These are phyloP conservation scores for Aureobasidium zeae DNA, from an alignment of 2,329 filamentous ascomycete species.

Conservation along the genomic window DNA sequence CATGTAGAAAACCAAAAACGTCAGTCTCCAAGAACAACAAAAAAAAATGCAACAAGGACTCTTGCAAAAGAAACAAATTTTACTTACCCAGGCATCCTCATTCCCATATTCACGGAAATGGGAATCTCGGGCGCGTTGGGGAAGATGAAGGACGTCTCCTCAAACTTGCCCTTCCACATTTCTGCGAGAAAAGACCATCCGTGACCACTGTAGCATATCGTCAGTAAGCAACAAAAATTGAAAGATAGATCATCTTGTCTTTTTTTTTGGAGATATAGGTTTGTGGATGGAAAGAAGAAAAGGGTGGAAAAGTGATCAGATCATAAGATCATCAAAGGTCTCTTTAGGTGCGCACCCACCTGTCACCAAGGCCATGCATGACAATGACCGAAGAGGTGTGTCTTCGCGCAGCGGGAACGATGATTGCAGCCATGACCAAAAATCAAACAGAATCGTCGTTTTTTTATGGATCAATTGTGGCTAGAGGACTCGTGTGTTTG, in stretches of 20 bases:
- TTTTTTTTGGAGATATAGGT: too few species aligned
- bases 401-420: slow-evolving; percentile 68
- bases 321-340: too few species aligned
- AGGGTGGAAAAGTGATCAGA: too few species aligned
- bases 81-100: slow-evolving; percentile 13
- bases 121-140: slow-evolving; percentile 82
- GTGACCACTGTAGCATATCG: too few species aligned
- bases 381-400: slow-evolving; percentile 96
- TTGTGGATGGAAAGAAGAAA: too few species aligned
- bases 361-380: slow-evolving; percentile 84
- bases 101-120: slow-evolving; percentile 51
- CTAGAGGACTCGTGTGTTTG: too few species aligned
- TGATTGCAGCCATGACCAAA: slow-evolving; percentile 40
- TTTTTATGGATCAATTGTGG: slow-evolving; percentile 17
- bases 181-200: slow-evolving; percentile 67
- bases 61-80: neutral
- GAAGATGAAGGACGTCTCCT: slow-evolving; percentile 88
- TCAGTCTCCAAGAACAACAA: too few species aligned
- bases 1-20: neutral
- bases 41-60: neutral
- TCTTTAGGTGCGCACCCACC: too few species aligned
- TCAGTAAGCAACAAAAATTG: too few species aligned
- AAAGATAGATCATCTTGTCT: too few species aligned
- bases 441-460: neutral
- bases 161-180: slow-evolving; percentile 75